A percentile compares a stretch with the other conserved stretches of the same genome.
These are phyloP conservation scores for Rhodofomes roseus DNA, from an alignment of 1,284 basidiomycete species.

Conservation along the genomic window DNA sequence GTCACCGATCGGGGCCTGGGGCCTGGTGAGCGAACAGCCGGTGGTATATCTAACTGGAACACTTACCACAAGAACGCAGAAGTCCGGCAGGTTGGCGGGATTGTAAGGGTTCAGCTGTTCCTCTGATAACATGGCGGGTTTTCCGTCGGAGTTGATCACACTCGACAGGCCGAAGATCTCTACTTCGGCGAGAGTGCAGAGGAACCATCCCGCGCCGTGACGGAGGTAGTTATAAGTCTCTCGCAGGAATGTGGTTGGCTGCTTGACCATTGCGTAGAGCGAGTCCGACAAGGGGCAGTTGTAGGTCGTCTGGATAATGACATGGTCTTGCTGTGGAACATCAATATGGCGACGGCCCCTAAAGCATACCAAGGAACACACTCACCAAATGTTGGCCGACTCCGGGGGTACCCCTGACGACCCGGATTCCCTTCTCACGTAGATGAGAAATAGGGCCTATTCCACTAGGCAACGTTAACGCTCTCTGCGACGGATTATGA, in stretches of 20 bases:
- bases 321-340: slow-evolving; percentile 29
- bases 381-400: slow-evolving; percentile 22
- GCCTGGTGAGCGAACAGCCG: neutral
- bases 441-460: slow-evolving; percentile 30
- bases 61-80: slow-evolving; percentile 31
- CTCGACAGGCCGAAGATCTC: slow-evolving; percentile 25
- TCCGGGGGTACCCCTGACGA: slow-evolving; percentile 29
- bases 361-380: neutral
- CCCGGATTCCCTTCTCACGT: slow-evolving; percentile 21
- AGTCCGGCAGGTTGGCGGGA: slow-evolving; percentile 25
- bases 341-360: neutral
- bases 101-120: slow-evolving; percentile 13
- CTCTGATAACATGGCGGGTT: slow-evolving; percentile 13
- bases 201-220: slow-evolving; percentile 26
- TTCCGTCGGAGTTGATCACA: slow-evolving; percentile 19
- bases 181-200: slow-evolving; percentile 22
- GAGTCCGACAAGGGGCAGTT: slow-evolving; percentile 26
- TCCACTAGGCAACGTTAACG: slow-evolving; percentile 14
- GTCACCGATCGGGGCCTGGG: slow-evolving; percentile 1
- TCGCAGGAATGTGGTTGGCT: slow-evolving; percentile 10
- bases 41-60: neutral
- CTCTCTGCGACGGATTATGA: neutral
- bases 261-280: slow-evolving; percentile 11
- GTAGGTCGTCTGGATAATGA: slow-evolving; percentile 25
- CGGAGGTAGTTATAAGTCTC: slow-evolving; percentile 28